These are phyloP conservation scores for Pestalotiopsis sp. DNA, from an alignment of 2,329 filamentous ascomycete genomes.

Conservation along the genomic window DNA sequence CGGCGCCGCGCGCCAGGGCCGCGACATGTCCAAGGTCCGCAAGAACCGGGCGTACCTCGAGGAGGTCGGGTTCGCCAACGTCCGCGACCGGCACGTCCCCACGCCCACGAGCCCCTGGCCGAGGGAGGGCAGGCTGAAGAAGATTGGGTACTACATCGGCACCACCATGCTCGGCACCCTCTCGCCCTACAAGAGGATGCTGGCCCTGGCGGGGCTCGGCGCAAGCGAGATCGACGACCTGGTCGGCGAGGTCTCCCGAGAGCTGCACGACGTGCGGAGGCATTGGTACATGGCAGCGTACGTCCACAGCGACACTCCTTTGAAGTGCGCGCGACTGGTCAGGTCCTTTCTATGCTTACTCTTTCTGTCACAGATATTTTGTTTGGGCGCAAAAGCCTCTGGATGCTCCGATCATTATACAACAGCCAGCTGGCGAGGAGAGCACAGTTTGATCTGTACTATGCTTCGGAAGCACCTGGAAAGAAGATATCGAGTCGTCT, in stretches of 20 bases:
- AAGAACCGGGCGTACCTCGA: neutral
- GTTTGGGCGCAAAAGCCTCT: no score
- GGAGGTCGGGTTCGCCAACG: neutral
- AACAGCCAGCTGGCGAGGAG: no score
- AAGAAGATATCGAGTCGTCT: no score
- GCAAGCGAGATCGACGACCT: neutral
- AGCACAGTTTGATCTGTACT: no score
- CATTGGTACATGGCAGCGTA: neutral
- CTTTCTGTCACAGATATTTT: no score
- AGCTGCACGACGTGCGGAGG: neutral
- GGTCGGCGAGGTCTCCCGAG: neutral
- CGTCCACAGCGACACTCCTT: no score
- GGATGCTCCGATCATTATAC: no score
- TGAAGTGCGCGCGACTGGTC: no score
- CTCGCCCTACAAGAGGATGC: neutral
- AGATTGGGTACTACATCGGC: neutral
- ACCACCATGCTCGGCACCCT: neutral
- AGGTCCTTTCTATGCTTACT: no score
- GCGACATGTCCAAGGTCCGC: neutral
- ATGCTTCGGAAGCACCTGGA: no score
- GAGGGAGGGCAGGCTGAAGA: neutral
- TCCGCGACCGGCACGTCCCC: neutral
- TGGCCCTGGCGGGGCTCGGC: neutral
- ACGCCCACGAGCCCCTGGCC: neutral
- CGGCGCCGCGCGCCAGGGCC: neutral